A percentile compares a stretch with the other conserved stretches of the same genome.
These are phyloP conservation scores for Pyrenophora seminiperda DNA, from an alignment of 2,329 filamentous ascomycete genomes.

Conservation along the genomic window DNA sequence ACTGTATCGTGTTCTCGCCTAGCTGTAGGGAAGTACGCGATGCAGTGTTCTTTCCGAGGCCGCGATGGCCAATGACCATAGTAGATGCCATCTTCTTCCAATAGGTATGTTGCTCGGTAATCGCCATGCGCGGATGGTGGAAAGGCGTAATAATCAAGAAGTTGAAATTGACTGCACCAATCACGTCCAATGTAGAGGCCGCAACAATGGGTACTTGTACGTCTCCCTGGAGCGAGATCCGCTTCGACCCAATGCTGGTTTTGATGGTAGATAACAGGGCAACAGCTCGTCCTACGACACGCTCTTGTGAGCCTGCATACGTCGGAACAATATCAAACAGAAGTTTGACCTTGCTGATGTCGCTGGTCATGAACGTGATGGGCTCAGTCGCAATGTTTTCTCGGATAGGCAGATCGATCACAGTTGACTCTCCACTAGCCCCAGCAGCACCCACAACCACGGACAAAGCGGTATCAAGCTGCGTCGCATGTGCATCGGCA, in stretches of 20 bases:
- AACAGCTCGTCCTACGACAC: slow-evolving; percentile 84
- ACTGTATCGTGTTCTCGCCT: slow-evolving; percentile 93
- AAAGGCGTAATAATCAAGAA: slow-evolving; percentile 96
- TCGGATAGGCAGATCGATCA: slow-evolving; percentile 90
- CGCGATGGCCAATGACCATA: slow-evolving; percentile 76
- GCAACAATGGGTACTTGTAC: slow-evolving; percentile 90
- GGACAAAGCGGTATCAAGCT: slow-evolving; percentile 91
- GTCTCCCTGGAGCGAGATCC: slow-evolving; percentile 92
- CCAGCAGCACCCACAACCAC: slow-evolving; percentile 86
- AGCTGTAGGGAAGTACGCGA: slow-evolving; percentile 87
- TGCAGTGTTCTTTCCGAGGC: slow-evolving; percentile 84
- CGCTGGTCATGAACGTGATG: slow-evolving; percentile 81
- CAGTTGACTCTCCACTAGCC: slow-evolving; percentile 82
- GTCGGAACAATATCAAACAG: slow-evolving; percentile 95
- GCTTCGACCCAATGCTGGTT: slow-evolving; percentile 78
- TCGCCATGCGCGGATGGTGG: slow-evolving; percentile 88
- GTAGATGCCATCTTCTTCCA: slow-evolving; percentile 92
- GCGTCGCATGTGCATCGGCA: slow-evolving; percentile 84
- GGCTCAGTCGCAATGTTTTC: slow-evolving; percentile 94
- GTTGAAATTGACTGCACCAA: slow-evolving; percentile 95
- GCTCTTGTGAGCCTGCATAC: slow-evolving; percentile 81
- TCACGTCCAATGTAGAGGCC: slow-evolving; percentile 80
- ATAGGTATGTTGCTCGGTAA: slow-evolving; percentile 89
- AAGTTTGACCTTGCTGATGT: slow-evolving; percentile 81
- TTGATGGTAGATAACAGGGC: slow-evolving; percentile 86